Conservation (phyloP, 345 rosid species). For the Camelina neglecta region DNA sequence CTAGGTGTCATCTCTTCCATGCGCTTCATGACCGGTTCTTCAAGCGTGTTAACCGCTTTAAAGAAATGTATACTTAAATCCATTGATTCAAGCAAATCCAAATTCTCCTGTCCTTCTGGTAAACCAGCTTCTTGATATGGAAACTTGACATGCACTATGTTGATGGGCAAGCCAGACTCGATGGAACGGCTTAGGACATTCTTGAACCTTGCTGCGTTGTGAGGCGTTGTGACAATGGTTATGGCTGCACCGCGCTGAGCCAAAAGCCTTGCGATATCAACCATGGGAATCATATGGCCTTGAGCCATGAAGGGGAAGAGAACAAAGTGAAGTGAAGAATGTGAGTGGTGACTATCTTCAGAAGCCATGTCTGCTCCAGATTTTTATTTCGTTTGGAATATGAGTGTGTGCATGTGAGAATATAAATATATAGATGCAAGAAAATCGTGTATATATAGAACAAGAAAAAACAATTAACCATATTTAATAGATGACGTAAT, state of each 20-base stretch:
- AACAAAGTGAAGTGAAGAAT: conserved; percentile 34
- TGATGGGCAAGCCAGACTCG: conserved; percentile 41
- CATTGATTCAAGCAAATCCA: conserved; percentile 30
- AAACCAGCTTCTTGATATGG: conserved; percentile 44
- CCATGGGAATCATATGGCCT: conserved; percentile 54
- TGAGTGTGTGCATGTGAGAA: neutral
- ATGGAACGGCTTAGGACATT: conserved; percentile 34
- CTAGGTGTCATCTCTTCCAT: conserved; percentile 42
- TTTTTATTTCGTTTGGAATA: neutral
- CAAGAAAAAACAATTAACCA: neutral
- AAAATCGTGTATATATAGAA: neutral
- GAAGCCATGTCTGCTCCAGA: conserved; percentile 13
- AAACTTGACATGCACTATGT: conserved; percentile 19
- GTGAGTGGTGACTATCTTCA: neutral
- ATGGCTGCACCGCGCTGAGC: conserved; percentile 46
- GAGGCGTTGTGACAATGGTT: conserved; percentile 53
- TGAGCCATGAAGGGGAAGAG: conserved; percentile 39
- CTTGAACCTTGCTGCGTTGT: conserved; percentile 41
- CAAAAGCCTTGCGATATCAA: conserved; percentile 51
- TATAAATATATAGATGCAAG: neutral
- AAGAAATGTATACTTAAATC: neutral
- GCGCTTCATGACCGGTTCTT: conserved; percentile 39
- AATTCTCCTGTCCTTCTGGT: conserved; percentile 45
- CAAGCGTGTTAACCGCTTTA: conserved; percentile 25
- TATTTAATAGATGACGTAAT: neutral